These are phyloP conservation scores for Protoeuglena noctilucae DNA, from an alignment of 139 green algal species.

Conservation along the genomic window DNA sequence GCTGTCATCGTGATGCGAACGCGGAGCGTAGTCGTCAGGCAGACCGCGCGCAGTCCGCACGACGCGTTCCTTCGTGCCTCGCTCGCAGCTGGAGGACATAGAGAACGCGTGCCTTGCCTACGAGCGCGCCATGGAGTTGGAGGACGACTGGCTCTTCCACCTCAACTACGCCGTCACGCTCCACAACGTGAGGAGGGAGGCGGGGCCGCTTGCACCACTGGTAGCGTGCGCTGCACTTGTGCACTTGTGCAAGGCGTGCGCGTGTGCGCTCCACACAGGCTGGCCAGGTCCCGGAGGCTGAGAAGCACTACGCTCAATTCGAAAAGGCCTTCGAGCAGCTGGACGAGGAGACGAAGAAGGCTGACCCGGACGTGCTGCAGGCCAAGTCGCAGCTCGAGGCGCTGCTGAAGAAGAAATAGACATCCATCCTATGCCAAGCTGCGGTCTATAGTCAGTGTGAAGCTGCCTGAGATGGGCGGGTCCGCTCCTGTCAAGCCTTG, in stretches of 20 bases:
- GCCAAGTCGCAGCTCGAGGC: constrained; percentile 15
- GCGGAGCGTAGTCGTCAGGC: too few species aligned
- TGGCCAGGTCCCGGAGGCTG: constrained; percentile 15
- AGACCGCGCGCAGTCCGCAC: too few species aligned
- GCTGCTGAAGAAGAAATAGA: too few species aligned
- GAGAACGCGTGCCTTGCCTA: constrained; percentile 55
- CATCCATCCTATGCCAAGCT: too few species aligned
- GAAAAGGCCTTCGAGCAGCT: constrained; percentile 17
- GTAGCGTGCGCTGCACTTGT: neutral
- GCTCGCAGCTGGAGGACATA: constrained; percentile 35
- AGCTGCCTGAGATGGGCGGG: too few species aligned
- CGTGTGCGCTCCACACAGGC: neutral
- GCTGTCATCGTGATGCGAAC: too few species aligned
- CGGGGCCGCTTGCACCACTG: neutral
- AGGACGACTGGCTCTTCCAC: constrained; percentile 34
- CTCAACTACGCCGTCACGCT: constrained; percentile 52
- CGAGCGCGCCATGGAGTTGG: constrained; percentile 48
- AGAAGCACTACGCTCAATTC: constrained; percentile 20
- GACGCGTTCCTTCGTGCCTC: neutral
- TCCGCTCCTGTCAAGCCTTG: too few species aligned
- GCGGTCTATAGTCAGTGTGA: too few species aligned
- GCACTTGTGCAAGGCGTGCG: neutral
- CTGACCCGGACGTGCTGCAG: constrained; percentile 22
- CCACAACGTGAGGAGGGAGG: constrained; percentile 3
- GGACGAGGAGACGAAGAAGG: constrained; percentile 21